Base-by-base conservation (phyloP, 805 yeast genomes). In the Tetrapisispora arboricola region DNA sequence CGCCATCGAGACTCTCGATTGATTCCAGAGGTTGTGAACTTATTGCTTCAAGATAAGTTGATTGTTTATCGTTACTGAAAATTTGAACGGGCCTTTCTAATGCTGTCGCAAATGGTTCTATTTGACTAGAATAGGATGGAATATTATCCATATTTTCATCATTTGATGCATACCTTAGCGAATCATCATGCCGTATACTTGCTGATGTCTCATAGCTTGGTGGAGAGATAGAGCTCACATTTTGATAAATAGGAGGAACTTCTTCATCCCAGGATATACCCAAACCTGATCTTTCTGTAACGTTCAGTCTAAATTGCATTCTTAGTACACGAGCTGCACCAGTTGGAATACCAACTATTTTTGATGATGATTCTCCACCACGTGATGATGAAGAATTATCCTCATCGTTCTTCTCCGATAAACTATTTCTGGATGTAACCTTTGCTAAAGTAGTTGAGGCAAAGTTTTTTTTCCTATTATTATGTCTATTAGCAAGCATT, bases 181-280 rank as follows among this genome's bases (percentile, higher is more conserved):
- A n/a, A n/a, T n/a, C n/a, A n/a, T 15, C 10, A 19, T 24, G 21
- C 2, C 20, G 3, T 3, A 37, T 19, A 25, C 13, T 19, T 4
- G 18, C 4, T 7, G 24, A 13, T 29, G 53, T 55, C 32, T 64
- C 71, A 60, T 90, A 92, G 3, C 78, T 76, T 2, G 98, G 98
- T 0, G 98, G 98, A 17, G 87, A 76, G 32, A 85, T 67, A 0
- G 94, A 78, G 21, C 77, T 69, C 16, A 92, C 87, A 50, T 86
- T 88, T 41, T 77, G 85, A 54, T 92, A 92, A 15, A 87, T 84
- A 1, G 99, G 99, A 1, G 99, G 99, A 16, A 94, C 98, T 61
- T 92, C 98, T 57, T 90, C 96, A 62, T 90, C 96, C 97, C 98
- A 92, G 0, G 96, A 84, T 19, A 92, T 85, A 4, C 99, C 98